These are phyloP conservation scores for Nicotiana benthamiana DNA, from an alignment of 257 asterid species.

Conservation along the genomic window DNA sequence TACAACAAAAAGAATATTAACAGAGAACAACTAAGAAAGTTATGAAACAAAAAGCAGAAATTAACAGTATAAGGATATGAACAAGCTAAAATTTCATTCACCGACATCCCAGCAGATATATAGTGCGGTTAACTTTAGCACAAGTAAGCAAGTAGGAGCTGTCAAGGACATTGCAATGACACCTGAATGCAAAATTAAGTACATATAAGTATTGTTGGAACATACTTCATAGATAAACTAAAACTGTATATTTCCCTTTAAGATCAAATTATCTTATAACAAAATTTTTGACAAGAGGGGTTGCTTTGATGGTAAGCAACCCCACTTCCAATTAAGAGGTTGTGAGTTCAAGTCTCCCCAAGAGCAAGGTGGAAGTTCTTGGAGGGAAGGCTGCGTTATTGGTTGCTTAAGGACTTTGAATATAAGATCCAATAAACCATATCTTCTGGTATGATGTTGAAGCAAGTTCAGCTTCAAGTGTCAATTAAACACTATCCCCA, in stretches of 20 bases:
- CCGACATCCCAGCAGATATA: conserved; percentile 99
- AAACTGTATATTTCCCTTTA: not conserved
- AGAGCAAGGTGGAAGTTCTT: too few relatives aligned
- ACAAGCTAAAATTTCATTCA: conserved; percentile 11
- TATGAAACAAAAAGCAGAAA: not conserved
- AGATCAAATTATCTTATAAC: not conserved
- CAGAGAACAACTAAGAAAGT: not conserved
- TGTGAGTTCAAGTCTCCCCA: too few relatives aligned
- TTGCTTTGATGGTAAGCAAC: too few relatives aligned
- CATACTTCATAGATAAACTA: not conserved
- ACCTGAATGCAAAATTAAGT: conserved; percentile 31
- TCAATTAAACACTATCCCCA: too few relatives aligned
- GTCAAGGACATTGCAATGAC: conserved; percentile 87
- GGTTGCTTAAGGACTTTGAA: not conserved
- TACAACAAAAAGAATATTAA: not conserved
- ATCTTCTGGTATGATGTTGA: too few relatives aligned
- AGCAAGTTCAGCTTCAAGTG: too few relatives aligned
- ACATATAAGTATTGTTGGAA: not conserved
- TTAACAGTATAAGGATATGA: not conserved
- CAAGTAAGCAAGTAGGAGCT: conserved; percentile 92
- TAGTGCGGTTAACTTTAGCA: conserved; percentile 94
- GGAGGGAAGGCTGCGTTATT: too few relatives aligned
- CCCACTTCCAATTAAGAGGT: too few relatives aligned
- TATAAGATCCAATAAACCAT: not conserved
- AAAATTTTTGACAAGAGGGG: not conserved